Base-by-base conservation (phyloP, 305 asterid genomes). In the Fraxinus dipetala region DNA sequence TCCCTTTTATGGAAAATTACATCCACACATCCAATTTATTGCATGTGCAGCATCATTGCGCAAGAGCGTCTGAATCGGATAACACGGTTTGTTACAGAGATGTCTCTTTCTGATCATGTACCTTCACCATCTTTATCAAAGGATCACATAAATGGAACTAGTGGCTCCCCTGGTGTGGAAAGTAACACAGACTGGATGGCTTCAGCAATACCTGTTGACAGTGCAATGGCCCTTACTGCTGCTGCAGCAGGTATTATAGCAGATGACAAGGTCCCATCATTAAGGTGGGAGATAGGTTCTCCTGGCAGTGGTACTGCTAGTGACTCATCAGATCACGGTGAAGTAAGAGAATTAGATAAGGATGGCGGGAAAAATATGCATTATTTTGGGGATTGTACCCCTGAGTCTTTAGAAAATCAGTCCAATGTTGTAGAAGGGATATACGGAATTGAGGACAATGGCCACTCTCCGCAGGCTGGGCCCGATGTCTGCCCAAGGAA, bases 31-130 rank as follows among this genome's bases (percentile, higher is more conserved):
- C 77, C 54, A 73, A 73, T 69, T 87, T 79, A 88, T 80, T 74
- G 79, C 77, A 78, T 82, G 82, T 87, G 94, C 98, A 95, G 99
- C 91, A 91, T 95, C 87, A 85, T 95, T 90, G 91, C 97, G 31
- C 99, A 94, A 89, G 95, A 93, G 85, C 98, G 99, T 24, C 87
- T 95, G 81, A 92, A 92, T 80, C 91, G 98, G 84, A 94, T 95
- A 79, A 94, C 97, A 34, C 89, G 89, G 81, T 93, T 92, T 86
- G 93, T 93, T 74, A 83, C 83, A 67, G 97, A 92, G 84, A 87
- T 93, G 86, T 81, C 91, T 77, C 83, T 86, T 83, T 79, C 89
- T 77, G 92, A 88, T 83, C 78, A 73, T 76, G 77, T 84, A 59
- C 91, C 93, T 73, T 80, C 89, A 18, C 89, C 84, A 67, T 45